These are phyloP conservation scores for Effrenium voratum DNA, from an alignment of 73 alveolate species.

Conservation along the genomic window DNA sequence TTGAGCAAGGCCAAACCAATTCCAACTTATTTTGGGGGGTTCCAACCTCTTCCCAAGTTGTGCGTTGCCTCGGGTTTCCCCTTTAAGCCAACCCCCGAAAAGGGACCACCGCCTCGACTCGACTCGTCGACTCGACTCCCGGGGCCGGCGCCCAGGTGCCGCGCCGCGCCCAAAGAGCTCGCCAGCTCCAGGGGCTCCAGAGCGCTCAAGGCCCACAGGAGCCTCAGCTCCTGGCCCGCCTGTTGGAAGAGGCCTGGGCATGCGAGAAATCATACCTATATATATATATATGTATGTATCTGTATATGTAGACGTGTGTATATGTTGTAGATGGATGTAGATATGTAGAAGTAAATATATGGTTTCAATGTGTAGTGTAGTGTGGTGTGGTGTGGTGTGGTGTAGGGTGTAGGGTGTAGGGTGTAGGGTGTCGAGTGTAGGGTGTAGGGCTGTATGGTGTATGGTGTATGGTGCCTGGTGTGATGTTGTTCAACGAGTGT, in stretches of 20 bases:
- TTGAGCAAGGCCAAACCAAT: no score
- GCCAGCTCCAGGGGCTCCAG: slow-evolving; percentile 18
- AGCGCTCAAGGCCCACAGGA: slow-evolving; percentile 53
- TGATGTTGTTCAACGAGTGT: no score
- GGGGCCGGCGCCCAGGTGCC: no score
- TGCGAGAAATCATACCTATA: no score
- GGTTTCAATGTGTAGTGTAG: background rate
- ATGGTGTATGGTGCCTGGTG: background rate
- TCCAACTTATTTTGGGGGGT: no score
- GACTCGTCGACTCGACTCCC: no score
- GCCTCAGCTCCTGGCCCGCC: slow-evolving; percentile 32
- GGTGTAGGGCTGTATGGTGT: background rate
- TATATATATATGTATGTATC: no score
- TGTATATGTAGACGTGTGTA: background rate
- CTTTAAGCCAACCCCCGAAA: no score
- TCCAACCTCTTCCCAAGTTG: no score
- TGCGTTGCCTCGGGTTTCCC: no score
- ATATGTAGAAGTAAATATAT: background rate
- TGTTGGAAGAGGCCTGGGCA: slow-evolving; percentile 45
- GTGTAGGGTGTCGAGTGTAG: background rate
- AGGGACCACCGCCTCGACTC: no score
- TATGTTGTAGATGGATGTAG: background rate
- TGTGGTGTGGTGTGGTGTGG: background rate
- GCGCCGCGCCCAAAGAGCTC: no score
- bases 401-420: background rate